A percentile compares a stretch with the other conserved stretches of the same genome.
phyloP scores from a whole-genome alignment of 768 basidiomycete species.

The Boletus reticuloceps region DNA sequence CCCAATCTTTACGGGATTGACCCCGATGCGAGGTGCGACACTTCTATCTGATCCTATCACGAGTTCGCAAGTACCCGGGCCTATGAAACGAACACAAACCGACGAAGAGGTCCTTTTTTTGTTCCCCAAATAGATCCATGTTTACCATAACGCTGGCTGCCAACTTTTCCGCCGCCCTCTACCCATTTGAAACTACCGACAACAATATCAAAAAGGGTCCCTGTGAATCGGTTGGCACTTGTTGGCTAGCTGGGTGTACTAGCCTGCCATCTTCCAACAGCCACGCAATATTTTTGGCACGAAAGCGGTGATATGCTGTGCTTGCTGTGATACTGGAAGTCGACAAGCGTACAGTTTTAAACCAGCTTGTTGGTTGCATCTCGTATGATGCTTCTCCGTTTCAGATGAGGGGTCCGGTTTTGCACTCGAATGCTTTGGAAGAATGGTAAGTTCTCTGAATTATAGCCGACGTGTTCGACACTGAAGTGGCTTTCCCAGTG shows the following conservation, averaged over 20 bases:
- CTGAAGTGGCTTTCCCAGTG: neutral
- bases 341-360: neutral
- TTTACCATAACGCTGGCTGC: neutral
- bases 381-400: neutral
- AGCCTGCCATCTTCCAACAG: neutral
- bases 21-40: neutral
- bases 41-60: neutral
- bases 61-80: neutral
- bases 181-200: neutral
- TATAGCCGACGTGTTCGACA: neutral
- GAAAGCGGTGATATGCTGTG: slow-evolving; percentile 14
- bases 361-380: neutral
- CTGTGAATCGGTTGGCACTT: neutral
- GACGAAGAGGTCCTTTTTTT: neutral
- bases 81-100: neutral
- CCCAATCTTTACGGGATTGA: neutral
- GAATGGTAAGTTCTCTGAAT: slow-evolving; percentile 3
- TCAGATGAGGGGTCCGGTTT: neutral
- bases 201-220: neutral
- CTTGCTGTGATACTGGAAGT: slow-evolving; percentile 12
- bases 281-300: slow-evolving; percentile 1
- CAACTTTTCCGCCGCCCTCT: neutral
- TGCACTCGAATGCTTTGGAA: neutral
- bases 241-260: neutral
- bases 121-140: neutral